A percentile compares a stretch with the other conserved stretches of the same genome.
These are phyloP conservation scores for Aspergillus olivimuriae DNA, from an alignment of 495 filamentous ascomycete species.

Conservation along the genomic window DNA sequence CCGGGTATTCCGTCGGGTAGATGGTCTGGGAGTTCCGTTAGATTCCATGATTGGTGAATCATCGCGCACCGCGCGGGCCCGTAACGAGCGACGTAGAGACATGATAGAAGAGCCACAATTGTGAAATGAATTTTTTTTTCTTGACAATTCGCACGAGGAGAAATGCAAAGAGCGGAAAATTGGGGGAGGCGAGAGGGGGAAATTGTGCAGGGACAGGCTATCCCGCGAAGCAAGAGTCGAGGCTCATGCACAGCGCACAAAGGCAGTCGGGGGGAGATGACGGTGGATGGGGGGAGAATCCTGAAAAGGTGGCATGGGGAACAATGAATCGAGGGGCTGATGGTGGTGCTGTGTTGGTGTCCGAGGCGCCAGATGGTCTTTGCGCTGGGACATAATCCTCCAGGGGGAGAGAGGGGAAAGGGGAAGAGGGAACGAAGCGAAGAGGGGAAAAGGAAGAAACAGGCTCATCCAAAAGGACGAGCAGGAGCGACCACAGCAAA, in stretches of 20 bases:
- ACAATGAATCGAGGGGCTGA: constrained; percentile 3
- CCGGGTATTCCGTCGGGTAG: constrained; percentile 31
- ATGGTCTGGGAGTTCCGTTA: constrained; percentile 30
- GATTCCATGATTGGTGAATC: constrained; percentile 30
- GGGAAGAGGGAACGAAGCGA: constrained; percentile 1
- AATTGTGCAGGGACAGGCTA: background rate
- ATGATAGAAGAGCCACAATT: constrained; percentile 28
- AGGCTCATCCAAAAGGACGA: background rate
- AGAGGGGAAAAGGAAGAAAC: no score
- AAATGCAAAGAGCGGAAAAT: background rate
- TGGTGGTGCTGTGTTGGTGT: constrained; percentile 1
- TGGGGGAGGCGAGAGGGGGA: background rate
- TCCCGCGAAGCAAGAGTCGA: background rate
- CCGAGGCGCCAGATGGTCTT: background rate
- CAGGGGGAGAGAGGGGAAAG: background rate
- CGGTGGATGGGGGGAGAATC: constrained; percentile 10
- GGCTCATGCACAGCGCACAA: constrained; percentile 3
- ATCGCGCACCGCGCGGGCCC: constrained; percentile 38
- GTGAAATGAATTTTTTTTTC: no score
- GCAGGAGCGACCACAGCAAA: constrained; percentile 5
- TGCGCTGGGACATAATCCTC: background rate
- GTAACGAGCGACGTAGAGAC: constrained; percentile 45
- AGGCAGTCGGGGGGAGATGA: constrained; percentile 7
- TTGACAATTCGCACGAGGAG: no score
- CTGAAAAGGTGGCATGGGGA: background rate